Evolutionary conservation across 202 grass and related monocot genomes (phyloP), one percentile per base, ranked within the genome.

Genomic region (Panicum hallii): DNA sequence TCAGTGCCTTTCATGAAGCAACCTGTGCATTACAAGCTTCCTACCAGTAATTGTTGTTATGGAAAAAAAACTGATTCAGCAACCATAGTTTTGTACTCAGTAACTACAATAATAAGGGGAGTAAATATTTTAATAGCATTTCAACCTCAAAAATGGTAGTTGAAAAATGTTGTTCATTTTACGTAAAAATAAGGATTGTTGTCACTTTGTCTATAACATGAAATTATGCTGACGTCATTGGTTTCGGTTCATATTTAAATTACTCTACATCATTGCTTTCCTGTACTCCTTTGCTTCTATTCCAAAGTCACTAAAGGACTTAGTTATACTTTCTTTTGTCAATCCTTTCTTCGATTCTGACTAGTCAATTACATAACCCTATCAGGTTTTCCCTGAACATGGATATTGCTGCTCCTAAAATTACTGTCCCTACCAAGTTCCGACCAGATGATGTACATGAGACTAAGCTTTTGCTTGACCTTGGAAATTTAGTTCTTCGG

Each of bases 391-490:
- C 91, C 72, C 83, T 98, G 77, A 90, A 98, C 87, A 90, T 98
- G 81, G 95, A 98, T 73, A 98, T 98, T 72, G 95, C 95, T 89
- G 95, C 93, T 82, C 95, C 95, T 67, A 98, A 98, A 91, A 92
- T 98, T 84, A 95, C 93, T 32, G 82, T 98, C 78, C 95, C 95
- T 34, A 91, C 87, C 67, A 98, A 93, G 75, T 98, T 98, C 80
- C 75, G 86, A 53, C 95, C 95, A 65, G 95, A 98, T 79, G 93
- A 90, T 78, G 20, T 90, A 75, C 93, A 98, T 78, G 91, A 93
- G 81, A 92, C 95, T 73, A 93, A 92, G 65, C 95, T 98, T 87
- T 86, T 95, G 74, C 95, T 98, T 83, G 95, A 98, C 62, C 88
- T 98, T 47, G 95, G 95, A 87, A 95, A 95, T 85, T 88, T 98